Percentiles rank a stretch among this genome's conserved stretches.
Conservation (phyloP, 2,329 filamentous ascomycete species). For the Zymoseptoria ardabiliae region DNA sequence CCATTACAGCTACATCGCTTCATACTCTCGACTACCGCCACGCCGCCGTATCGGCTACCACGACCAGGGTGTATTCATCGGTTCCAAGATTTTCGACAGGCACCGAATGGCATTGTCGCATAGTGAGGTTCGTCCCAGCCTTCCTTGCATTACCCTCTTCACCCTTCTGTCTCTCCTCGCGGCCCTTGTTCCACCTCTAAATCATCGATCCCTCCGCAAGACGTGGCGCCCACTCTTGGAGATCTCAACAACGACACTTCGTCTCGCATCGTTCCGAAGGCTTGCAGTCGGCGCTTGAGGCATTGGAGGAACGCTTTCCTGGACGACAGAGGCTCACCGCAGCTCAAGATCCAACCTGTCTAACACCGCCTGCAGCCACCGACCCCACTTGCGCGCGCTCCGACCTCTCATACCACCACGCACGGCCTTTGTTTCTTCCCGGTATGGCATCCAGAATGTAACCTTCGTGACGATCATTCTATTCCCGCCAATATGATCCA, state of each 20-base stretch:
- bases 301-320: conserved; percentile 9
- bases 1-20: conserved; percentile 16
- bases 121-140: conserved; percentile 19
- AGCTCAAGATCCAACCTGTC: conserved; percentile 14
- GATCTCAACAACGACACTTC: not conserved
- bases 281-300: conserved; percentile 11
- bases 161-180: conserved; percentile 14
- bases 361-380: conserved; percentile 19
- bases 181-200: conserved; percentile 15
- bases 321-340: not conserved
- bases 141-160: conserved; percentile 19
- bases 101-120: conserved; percentile 17
- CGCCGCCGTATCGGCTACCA: conserved; percentile 16
- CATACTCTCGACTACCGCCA: conserved; percentile 11
- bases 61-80: conserved; percentile 10
- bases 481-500: conserved; percentile 9
- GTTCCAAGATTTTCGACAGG: conserved; percentile 15
- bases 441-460: conserved; percentile 18
- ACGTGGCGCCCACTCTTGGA: conserved; percentile 16
- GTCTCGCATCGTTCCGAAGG: conserved; percentile 10
- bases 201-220: conserved; percentile 16
- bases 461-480: conserved; percentile 12
- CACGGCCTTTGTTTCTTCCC: conserved; percentile 18
- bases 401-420: conserved; percentile 4
- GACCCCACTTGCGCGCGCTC: conserved; percentile 12